phyloP scores from a whole-genome alignment of 2,329 filamentous ascomycete species.

The Penicillium sp. region DNA sequence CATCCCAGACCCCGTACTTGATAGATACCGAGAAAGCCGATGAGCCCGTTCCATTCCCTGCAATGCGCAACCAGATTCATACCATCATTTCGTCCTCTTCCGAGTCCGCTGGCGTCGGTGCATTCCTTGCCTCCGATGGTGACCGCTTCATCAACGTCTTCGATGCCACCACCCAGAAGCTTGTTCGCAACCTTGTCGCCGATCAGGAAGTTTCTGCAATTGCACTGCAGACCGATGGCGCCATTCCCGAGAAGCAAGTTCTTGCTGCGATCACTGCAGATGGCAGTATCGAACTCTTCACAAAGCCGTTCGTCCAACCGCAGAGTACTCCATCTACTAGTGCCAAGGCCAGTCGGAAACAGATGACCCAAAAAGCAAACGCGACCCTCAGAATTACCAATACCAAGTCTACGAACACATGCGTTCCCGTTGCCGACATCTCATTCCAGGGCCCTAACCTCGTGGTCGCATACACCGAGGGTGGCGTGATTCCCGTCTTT shows the following conservation, averaged over 20 bases:
- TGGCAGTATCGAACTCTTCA: conserved; percentile 50
- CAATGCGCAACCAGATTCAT: conserved; percentile 50
- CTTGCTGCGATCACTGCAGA: conserved; percentile 48
- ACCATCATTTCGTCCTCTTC: conserved; percentile 44
- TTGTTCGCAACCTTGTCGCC: conserved; percentile 48
- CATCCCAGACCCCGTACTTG: conserved; percentile 49
- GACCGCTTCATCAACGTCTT: conserved; percentile 52
- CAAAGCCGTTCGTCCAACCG: conserved; percentile 45
- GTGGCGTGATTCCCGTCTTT: conserved; percentile 49
- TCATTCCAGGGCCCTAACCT: conserved; percentile 47
- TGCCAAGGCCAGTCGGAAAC: conserved; percentile 45
- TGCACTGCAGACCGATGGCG: conserved; percentile 32
- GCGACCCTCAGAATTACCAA: conserved; percentile 45
- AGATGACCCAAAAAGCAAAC: conserved; percentile 45
- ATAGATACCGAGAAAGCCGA: conserved; percentile 42
- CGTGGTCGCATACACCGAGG: conserved; percentile 48
- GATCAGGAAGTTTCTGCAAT: conserved; percentile 45
- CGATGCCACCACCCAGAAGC: conserved; percentile 41
- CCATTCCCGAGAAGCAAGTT: conserved; percentile 37
- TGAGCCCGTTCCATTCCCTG: conserved; percentile 44
- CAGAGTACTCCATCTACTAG: conserved; percentile 32
- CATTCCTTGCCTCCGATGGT: conserved; percentile 49
- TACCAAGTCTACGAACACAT: conserved; percentile 39
- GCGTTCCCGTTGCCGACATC: conserved; percentile 44
- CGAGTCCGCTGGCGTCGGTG: conserved; percentile 32